A percentile compares a stretch with the other conserved stretches of the same genome.
phyloP scores from a whole-genome alignment of 2,329 filamentous ascomycete genomes.

The Colletotrichum sp. region DNA sequence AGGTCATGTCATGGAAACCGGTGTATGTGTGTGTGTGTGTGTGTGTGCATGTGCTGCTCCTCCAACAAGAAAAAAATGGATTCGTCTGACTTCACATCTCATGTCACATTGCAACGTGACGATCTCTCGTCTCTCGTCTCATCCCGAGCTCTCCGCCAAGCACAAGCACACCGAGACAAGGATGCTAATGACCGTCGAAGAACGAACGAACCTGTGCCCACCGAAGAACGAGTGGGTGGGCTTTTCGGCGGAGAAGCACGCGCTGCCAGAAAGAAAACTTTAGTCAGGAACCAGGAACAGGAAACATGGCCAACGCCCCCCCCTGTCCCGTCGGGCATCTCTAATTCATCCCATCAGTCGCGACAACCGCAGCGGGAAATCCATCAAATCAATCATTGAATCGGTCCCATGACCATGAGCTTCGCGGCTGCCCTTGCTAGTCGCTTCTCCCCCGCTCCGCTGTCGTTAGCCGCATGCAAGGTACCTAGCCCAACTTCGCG shows the following conservation, averaged over 20 bases:
- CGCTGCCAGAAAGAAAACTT: background rate
- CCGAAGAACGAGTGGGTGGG: background rate
- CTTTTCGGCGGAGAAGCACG: background rate
- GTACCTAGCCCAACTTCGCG: background rate
- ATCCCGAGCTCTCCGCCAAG: background rate
- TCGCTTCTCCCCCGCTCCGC: background rate
- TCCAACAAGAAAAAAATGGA: background rate
- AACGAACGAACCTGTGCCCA: background rate
- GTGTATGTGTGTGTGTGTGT: background rate
- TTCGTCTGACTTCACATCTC: background rate
- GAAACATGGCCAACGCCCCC: background rate
- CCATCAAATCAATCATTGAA: background rate
- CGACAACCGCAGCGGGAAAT: background rate
- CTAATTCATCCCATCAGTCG: conserved; percentile 1
- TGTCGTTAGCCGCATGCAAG: background rate
- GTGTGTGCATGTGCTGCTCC: too few relatives aligned
- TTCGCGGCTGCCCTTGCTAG: background rate
- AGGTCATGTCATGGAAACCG: background rate
- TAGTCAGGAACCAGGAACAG: background rate
- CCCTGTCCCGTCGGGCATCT: background rate
- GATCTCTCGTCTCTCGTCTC: background rate
- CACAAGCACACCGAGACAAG: background rate
- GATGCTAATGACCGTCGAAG: background rate
- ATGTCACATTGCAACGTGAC: background rate
- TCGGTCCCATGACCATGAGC: background rate